Conservation (phyloP, 1,284 basidiomycete genomes). For the Coriolopsis trogii region DNA sequence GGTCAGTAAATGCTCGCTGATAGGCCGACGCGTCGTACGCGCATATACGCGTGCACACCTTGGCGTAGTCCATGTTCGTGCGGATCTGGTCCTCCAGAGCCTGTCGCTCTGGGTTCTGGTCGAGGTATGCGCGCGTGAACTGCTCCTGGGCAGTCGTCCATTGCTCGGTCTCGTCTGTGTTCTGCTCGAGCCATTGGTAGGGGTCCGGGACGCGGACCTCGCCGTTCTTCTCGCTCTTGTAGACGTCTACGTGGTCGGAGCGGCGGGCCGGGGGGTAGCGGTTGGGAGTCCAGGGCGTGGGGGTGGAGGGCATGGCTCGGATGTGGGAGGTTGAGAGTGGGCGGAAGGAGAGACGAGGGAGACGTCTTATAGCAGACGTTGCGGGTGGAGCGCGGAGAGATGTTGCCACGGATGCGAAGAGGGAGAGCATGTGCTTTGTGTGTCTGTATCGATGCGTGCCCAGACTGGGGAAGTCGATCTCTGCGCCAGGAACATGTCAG, state of each 20-base stretch:
- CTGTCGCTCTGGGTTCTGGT: slow-evolving; percentile 59
- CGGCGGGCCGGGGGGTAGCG: slow-evolving; percentile 66
- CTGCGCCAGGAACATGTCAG: slow-evolving; percentile 23
- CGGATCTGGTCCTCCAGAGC: slow-evolving; percentile 63
- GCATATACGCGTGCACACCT: too few relatives aligned
- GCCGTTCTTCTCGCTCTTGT: slow-evolving; percentile 64
- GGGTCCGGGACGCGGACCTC: slow-evolving; percentile 69
- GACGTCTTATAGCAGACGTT: slow-evolving; percentile 26
- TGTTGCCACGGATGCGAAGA: slow-evolving; percentile 21
- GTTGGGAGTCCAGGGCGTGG: slow-evolving; percentile 44
- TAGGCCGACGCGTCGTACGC: slow-evolving; percentile 33
- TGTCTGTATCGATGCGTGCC: slow-evolving; percentile 22
- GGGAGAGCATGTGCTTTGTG: slow-evolving; percentile 28
- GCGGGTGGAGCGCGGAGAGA: slow-evolving; percentile 27
- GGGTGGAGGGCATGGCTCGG: slow-evolving; percentile 28
- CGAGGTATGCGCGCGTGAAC: slow-evolving; percentile 62
- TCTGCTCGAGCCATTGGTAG: slow-evolving; percentile 73
- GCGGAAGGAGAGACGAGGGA: slow-evolving; percentile 16
- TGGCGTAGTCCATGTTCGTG: slow-evolving; percentile 70
- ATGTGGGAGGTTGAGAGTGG: slow-evolving; percentile 15
- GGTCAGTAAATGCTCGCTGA: background rate
- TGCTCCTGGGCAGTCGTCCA: slow-evolving; percentile 68
- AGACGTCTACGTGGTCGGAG: slow-evolving; percentile 67
- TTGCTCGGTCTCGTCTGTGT: slow-evolving; percentile 60
- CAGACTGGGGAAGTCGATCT: slow-evolving; percentile 16